These are phyloP conservation scores for Oryza longistaminata DNA, from an alignment of 176 grass and related monocot genomes.

Conservation along the genomic window DNA sequence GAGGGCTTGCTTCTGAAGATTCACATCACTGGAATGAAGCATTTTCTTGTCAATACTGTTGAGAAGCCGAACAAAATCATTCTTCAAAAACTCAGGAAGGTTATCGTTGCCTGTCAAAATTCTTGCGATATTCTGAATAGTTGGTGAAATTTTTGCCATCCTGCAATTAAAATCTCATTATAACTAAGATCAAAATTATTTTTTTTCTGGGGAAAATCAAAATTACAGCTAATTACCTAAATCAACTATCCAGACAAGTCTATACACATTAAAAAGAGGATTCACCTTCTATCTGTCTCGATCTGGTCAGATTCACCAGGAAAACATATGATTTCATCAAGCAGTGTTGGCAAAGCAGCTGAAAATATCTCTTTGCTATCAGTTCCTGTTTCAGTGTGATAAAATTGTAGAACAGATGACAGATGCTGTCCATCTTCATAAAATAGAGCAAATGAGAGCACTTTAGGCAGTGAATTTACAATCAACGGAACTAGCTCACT, in stretches of 20 bases:
- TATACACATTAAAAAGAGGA: conserved; percentile 22
- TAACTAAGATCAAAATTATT: conserved; percentile 7
- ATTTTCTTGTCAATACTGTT: conserved; percentile 93
- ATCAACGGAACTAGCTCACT: conserved; percentile 59
- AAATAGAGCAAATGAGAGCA: conserved; percentile 82
- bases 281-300: conserved; percentile 70
- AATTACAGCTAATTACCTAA: conserved; percentile 26
- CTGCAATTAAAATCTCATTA: conserved; percentile 45
- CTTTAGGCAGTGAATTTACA: conserved; percentile 72
- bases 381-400: conserved; percentile 69
- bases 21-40: conserved; percentile 71
- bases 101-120: conserved; percentile 71
- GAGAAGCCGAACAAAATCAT: conserved; percentile 95
- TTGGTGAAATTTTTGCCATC: conserved; percentile 66
- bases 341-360: conserved; percentile 80
- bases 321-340: conserved; percentile 96
- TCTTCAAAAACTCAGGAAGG: conserved; percentile 91
- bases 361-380: conserved; percentile 91
- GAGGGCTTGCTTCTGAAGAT: conserved; percentile 80
- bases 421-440: conserved; percentile 68
- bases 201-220: not conserved
- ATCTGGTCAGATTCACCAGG: conserved; percentile 65
- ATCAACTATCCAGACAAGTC: conserved; percentile 2
- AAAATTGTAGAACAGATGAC: conserved; percentile 84
- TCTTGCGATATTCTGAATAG: conserved; percentile 76